These are phyloP conservation scores for Rhizopogon vesiculosus DNA, from an alignment of 768 basidiomycete genomes.

Conservation along the genomic window DNA sequence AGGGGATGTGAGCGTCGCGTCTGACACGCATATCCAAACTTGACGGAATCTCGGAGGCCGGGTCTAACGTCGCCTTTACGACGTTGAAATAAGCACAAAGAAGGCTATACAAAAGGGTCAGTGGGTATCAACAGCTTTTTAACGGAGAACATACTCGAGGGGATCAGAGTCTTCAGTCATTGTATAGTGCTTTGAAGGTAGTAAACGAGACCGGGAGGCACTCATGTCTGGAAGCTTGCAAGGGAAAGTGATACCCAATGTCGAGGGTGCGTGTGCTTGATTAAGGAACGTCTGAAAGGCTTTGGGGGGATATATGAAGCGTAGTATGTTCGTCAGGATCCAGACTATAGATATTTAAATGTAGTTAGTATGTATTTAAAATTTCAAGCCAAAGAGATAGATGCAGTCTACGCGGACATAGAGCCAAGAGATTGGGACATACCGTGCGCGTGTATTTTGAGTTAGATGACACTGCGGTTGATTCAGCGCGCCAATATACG, in stretches of 20 bases:
- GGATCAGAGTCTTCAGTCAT: constrained; percentile 15
- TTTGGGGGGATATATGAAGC: constrained; percentile 10
- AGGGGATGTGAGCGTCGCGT: constrained; percentile 44
- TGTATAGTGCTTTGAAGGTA: constrained; percentile 17
- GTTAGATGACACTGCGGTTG: constrained; percentile 1
- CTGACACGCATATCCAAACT: constrained; percentile 45
- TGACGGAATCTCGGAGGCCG: constrained; percentile 30
- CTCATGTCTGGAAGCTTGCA: constrained; percentile 1
- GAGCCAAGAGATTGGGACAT: constrained; percentile 7
- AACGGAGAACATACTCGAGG: constrained; percentile 20
- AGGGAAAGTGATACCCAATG: constrained; percentile 14
- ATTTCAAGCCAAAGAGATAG: constrained; percentile 1
- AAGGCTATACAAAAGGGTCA: constrained; percentile 16
- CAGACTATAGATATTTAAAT: constrained; percentile 10
- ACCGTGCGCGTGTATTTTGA: constrained; percentile 22
- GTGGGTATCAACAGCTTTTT: background rate
- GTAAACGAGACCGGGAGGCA: constrained; percentile 19
- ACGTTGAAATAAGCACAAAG: constrained; percentile 32
- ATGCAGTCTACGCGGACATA: constrained; percentile 1
- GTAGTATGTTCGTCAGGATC: constrained; percentile 13
- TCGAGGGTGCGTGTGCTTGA: constrained; percentile 5
- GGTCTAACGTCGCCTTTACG: constrained; percentile 15
- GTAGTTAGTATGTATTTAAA: constrained; percentile 9
- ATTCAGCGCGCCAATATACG: background rate
- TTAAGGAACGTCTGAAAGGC: constrained; percentile 4